Evolutionary conservation across 129 eudicot genomes (phyloP).

Genomic region (Mikania micrantha): DNA sequence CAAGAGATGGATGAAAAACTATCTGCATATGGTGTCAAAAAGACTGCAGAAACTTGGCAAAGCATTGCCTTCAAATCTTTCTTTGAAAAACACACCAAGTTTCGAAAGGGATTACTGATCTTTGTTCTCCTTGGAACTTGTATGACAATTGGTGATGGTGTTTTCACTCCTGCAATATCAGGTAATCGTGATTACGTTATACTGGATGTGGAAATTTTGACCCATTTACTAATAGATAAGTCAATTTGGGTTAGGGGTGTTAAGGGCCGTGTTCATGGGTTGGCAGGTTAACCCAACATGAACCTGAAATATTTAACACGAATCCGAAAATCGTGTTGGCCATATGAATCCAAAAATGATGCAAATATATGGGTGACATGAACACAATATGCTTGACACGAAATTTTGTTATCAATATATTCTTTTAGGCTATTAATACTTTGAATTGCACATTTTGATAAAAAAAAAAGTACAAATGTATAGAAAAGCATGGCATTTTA

Average conservation of each 20-base stretch:
- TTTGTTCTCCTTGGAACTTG: constrained; percentile 54
- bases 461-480: too few species aligned
- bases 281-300: too few species aligned
- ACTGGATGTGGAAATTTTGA: not conserved
- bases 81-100: constrained; percentile 48
- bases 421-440: too few species aligned
- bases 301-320: too few species aligned
- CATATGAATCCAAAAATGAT: too few species aligned
- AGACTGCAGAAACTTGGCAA: constrained; percentile 39
- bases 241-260: not conserved
- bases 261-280: too few species aligned
- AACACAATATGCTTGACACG: too few species aligned
- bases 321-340: too few species aligned
- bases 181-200: constrained; percentile 40
- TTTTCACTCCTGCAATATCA: constrained; percentile 61
- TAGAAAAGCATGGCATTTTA: too few species aligned
- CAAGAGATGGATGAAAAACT: constrained; percentile 56
- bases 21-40: constrained; percentile 50
- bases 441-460: too few species aligned
- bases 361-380: too few species aligned
- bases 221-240: not conserved
- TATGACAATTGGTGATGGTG: constrained; percentile 59
- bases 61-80: constrained; percentile 39
- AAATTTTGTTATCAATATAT: too few species aligned
- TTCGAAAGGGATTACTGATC: constrained; percentile 36